Base-by-base conservation (phyloP, 1,139 yeast species). In the Saccharomyces hybrid region DNA sequence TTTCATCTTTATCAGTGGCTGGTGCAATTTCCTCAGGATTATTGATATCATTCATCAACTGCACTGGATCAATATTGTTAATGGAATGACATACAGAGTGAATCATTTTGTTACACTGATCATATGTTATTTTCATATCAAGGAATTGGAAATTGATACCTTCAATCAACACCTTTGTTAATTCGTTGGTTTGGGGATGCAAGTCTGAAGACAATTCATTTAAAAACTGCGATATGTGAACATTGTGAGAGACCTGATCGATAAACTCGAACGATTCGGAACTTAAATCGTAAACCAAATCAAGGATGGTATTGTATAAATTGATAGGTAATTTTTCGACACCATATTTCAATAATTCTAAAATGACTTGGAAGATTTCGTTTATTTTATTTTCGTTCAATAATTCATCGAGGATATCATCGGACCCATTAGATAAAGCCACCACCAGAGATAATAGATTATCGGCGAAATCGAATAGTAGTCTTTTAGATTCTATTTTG, bases 381-480 rank as follows among this genome's bases (percentile, higher is more conserved):
- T 63, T 66, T 13, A 70, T 54, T 49, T 66, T 67, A 7, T 66
- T 77, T 34, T 75, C 77, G 1, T 70, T 68, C 51, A 79, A 71
- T 5, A 89, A 70, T 7, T 75, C 74, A 9, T 78, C 79, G 58
- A 81, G 80, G 25, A 87, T 76, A 47, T 80, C 84, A 41, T 81
- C 84, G 9, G 86, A 80, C 5, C 84, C 80, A 59, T 83, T 79
- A 14, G 87, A 83, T 55, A 93, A 72, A 1, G 86, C 86, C 14
- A 85, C 82, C 6, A 84, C 69, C 52, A 91, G 76, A 0, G 93
- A 83, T 47, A 88, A 67, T 44, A 90, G 66, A 65, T 89, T 90
- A 60, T 90, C 97, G 1, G 86, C 74, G 62, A 81, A 83, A 59
- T 84, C 91, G 63, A 78, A 81, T 51, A 86, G 70, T 53, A 83